phyloP scores from a whole-genome alignment of 192 early-diverging fungal species.

The Jimgerdemannia flammicorona region DNA sequence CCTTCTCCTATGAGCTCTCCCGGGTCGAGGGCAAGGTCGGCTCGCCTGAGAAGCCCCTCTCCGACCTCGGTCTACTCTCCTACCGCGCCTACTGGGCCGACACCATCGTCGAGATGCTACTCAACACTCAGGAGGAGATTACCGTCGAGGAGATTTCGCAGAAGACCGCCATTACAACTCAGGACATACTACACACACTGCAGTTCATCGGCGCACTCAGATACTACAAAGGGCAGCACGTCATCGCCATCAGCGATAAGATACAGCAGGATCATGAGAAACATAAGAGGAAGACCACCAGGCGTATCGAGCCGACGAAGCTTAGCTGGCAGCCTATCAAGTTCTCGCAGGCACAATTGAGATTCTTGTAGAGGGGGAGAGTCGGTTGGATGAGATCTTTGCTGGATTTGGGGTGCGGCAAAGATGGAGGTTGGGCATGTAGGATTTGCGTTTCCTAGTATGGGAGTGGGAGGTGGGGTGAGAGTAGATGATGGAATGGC shows the following conservation, averaged over 20 bases:
- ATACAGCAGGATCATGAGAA: constrained; percentile 80
- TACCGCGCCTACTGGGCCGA: constrained; percentile 98
- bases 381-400: neutral
- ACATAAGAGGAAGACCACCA: constrained; percentile 71
- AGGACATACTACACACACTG: constrained; percentile 90
- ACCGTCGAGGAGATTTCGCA: constrained; percentile 88
- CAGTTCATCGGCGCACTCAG: constrained; percentile 86
- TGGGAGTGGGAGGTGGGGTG: too few relatives aligned
- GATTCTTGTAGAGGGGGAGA: constrained; percentile 52
- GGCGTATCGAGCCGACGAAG: constrained; percentile 75
- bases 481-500: too few relatives aligned
- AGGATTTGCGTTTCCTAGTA: too few relatives aligned
- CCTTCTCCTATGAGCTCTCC: constrained; percentile 96
- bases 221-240: constrained; percentile 87
- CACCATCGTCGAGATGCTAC: constrained; percentile 72
- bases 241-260: constrained; percentile 84
- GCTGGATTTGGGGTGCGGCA: too few relatives aligned
- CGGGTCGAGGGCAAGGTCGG: constrained; percentile 91
- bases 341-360: constrained; percentile 71
- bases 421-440: too few relatives aligned
- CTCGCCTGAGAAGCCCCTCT: constrained; percentile 97
- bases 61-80: constrained; percentile 90
- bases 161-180: constrained; percentile 78
- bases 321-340: constrained; percentile 80
- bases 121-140: constrained; percentile 66